These are phyloP conservation scores for Cyclotella choctawhatcheeana DNA, from an alignment of 108 stramenopile genomes.

Conservation along the genomic window DNA sequence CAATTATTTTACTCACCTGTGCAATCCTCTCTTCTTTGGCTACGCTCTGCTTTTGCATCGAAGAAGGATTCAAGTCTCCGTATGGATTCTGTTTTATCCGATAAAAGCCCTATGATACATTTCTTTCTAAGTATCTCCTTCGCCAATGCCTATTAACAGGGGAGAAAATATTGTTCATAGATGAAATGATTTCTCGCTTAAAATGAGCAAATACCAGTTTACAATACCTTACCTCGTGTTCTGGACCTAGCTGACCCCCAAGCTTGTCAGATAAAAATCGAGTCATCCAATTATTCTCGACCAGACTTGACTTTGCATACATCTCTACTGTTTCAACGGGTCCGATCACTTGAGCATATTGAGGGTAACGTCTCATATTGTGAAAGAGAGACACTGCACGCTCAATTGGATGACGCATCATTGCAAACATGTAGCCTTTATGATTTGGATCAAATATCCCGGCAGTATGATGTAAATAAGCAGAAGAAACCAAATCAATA, in stretches of 20 bases:
- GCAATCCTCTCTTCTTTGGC: conserved; percentile 45
- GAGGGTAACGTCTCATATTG: conserved; percentile 30
- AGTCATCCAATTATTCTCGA: conserved; percentile 62
- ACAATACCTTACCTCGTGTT: too few relatives aligned
- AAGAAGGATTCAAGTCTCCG: conserved; percentile 48
- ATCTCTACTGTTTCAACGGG: conserved; percentile 40
- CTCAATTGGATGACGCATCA: conserved; percentile 60
- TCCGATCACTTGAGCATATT: conserved; percentile 19
- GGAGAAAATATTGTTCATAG: too few relatives aligned
- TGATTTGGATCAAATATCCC: conserved; percentile 38
- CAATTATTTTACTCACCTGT: conserved; percentile 2
- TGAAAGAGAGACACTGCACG: conserved; percentile 47
- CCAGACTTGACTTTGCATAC: conserved; percentile 46
- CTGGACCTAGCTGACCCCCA: conserved; percentile 24
- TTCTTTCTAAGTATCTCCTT: conserved; percentile 49
- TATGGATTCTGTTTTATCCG: conserved; percentile 42
- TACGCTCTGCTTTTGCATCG: conserved; percentile 30
- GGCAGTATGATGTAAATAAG: conserved; percentile 41
- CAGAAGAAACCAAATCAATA: conserved; percentile 39
- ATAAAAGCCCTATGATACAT: conserved; percentile 49
- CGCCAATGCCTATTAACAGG: too few relatives aligned
- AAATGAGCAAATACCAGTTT: too few relatives aligned
- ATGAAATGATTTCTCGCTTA: too few relatives aligned
- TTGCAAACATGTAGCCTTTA: conserved; percentile 42
- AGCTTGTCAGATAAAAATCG: conserved; percentile 45